phyloP scores from a whole-genome alignment of 2,329 filamentous ascomycete species.

The Botrytis paeoniae region DNA sequence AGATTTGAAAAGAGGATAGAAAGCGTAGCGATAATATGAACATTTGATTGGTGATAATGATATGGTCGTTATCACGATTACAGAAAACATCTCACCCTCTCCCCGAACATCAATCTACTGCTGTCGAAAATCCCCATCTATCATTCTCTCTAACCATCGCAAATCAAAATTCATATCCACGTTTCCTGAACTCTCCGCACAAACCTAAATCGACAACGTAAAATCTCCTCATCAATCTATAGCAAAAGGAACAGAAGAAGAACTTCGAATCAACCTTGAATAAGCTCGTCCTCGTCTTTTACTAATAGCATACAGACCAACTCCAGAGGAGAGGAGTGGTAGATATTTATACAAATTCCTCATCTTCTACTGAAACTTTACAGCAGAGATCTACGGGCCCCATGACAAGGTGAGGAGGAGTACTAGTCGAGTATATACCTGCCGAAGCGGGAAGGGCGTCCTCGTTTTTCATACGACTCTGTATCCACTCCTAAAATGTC shows the following conservation, averaged over 20 bases:
- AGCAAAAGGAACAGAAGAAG: neutral
- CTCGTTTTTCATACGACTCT: rapidly evolving
- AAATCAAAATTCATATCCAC: neutral
- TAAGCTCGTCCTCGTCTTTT: no score
- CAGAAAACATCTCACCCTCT: neutral
- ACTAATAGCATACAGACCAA: neutral
- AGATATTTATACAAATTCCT: neutral
- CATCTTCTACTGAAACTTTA: neutral
- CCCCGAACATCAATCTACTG: neutral
- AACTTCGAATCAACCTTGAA: neutral
- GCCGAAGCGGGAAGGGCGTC: no score
- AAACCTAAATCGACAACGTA: neutral
- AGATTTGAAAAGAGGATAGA: neutral
- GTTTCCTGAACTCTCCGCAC: neutral
- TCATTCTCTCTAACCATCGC: neutral
- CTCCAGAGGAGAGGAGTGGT: neutral
- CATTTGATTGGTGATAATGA: neutral
- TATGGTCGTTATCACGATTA: neutral
- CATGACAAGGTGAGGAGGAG: neutral
- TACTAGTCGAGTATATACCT: neutral
- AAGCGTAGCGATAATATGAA: neutral
- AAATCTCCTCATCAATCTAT: neutral
- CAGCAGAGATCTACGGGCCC: neutral
- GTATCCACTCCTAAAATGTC: no score
- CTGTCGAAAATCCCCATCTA: neutral